Evolutionary conservation across 768 basidiomycete species (phyloP).

Genomic region (Leccinum sublutescens): DNA sequence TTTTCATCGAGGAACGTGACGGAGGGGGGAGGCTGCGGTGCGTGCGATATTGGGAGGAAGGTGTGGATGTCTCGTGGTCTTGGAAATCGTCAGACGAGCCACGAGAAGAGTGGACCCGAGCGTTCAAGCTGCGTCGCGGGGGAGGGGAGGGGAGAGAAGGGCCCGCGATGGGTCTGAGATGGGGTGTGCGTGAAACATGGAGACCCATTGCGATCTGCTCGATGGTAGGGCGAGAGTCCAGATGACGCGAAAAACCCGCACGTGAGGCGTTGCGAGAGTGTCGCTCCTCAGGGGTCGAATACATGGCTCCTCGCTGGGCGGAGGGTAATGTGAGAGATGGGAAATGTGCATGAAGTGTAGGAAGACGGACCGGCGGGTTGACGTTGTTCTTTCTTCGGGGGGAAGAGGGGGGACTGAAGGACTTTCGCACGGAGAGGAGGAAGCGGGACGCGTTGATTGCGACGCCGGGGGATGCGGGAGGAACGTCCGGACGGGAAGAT

Average conservation of each 20-base stretch:
- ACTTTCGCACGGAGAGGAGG: conserved; percentile 31
- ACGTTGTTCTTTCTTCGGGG: conserved; percentile 22
- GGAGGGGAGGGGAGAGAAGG: conserved; percentile 21
- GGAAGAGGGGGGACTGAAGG: conserved; percentile 22
- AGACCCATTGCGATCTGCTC: conserved; percentile 82
- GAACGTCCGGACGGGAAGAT: not conserved
- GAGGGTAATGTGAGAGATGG: conserved; percentile 8
- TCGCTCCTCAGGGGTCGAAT: conserved; percentile 43
- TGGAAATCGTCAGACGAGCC: conserved; percentile 22
- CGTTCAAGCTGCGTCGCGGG: conserved; percentile 19
- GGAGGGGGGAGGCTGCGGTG: conserved; percentile 49
- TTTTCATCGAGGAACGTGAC: conserved; percentile 64
- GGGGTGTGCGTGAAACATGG: conserved; percentile 74
- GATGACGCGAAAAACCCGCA: conserved; percentile 37
- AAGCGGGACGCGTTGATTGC: conserved; percentile 28
- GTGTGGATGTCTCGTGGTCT: conserved; percentile 22
- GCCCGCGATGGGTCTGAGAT: conserved; percentile 45
- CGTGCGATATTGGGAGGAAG: conserved; percentile 22
- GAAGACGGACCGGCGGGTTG: conserved; percentile 16
- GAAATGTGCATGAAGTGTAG: not conserved
- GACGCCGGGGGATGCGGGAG: conserved; percentile 11
- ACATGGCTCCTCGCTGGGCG: conserved; percentile 35
- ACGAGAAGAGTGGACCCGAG: conserved; percentile 27
- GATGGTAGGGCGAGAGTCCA: conserved; percentile 56
- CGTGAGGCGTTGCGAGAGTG: conserved; percentile 31